A percentile compares a stretch with the other conserved stretches of the same genome.
phyloP scores from a whole-genome alignment of 805 yeast species.

The Candida bentonensis region DNA sequence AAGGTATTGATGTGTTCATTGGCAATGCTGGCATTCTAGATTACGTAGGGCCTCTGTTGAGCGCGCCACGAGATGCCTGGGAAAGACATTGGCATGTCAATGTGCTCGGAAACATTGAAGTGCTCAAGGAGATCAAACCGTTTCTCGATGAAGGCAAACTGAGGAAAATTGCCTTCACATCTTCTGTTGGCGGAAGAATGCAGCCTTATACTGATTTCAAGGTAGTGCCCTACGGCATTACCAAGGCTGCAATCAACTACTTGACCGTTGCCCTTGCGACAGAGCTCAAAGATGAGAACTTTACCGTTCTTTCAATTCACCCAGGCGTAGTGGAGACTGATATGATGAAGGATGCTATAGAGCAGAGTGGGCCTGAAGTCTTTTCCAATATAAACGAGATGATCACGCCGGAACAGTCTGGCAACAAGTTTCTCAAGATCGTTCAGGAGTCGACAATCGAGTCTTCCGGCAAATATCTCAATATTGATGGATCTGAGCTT shows the following conservation, averaged over 20 bases:
- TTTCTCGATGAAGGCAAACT: conserved; percentile 11
- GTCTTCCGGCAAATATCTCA: conserved; percentile 13
- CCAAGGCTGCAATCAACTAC: conserved; percentile 28
- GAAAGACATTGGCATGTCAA: conserved; percentile 11
- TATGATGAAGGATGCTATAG: conserved; percentile 18
- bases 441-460: conserved; percentile 13
- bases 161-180: conserved; percentile 18
- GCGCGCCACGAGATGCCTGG: conserved; percentile 3
- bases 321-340: conserved; percentile 31
- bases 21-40: conserved; percentile 18
- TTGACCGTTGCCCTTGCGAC: conserved; percentile 16
- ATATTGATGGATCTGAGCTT: conserved; percentile 7
- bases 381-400: too few species aligned
- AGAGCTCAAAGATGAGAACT: conserved; percentile 18
- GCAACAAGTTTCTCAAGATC: conserved; percentile 9
- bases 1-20: conserved; percentile 17
- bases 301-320: conserved; percentile 21
- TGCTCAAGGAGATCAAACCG: conserved; percentile 12
- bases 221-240: conserved; percentile 22
- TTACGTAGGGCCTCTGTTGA: conserved; percentile 13
- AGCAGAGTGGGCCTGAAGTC: too few species aligned
- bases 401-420: conserved; percentile 18
- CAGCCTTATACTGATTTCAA: conserved; percentile 7
- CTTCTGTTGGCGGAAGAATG: conserved; percentile 11
- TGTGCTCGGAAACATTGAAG: conserved; percentile 13